A percentile compares a stretch with the other conserved stretches of the same genome.
phyloP scores from a whole-genome alignment of 2,329 filamentous ascomycete genomes.

The Monosporascus sp. region DNA sequence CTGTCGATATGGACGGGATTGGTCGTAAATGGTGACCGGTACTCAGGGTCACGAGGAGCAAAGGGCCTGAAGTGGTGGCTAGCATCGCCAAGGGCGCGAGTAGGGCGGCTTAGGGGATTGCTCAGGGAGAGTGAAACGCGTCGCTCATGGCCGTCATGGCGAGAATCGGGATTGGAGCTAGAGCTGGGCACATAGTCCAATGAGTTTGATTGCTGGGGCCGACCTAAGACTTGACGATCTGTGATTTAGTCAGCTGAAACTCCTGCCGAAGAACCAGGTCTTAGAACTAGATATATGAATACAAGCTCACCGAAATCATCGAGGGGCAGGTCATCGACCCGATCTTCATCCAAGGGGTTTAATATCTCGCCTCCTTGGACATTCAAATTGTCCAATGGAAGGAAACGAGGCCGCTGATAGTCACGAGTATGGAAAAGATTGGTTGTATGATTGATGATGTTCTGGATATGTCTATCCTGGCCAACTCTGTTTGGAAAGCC shows the following conservation, averaged over 20 bases:
- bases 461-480: slow-evolving; percentile 22
- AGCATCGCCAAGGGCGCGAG: slow-evolving; percentile 23
- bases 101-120: slow-evolving; percentile 6
- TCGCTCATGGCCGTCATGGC: slow-evolving; percentile 3
- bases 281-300: not conserved
- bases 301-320: slow-evolving; percentile 24
- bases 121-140: slow-evolving; percentile 16
- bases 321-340: slow-evolving; percentile 8
- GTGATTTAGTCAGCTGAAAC: not conserved
- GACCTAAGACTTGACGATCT: slow-evolving; percentile 23
- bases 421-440: slow-evolving; percentile 12
- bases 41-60: slow-evolving; percentile 7
- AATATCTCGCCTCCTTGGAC: slow-evolving; percentile 1
- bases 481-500: slow-evolving; percentile 9
- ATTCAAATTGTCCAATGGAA: not conserved
- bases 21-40: slow-evolving; percentile 13
- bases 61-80: slow-evolving; percentile 25
- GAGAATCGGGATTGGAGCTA: not conserved
- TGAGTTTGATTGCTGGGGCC: slow-evolving; percentile 1
- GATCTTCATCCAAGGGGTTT: not conserved
- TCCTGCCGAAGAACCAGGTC: not conserved
- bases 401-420: slow-evolving; percentile 7
- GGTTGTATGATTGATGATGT: slow-evolving; percentile 22
- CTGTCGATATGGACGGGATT: slow-evolving; percentile 3
- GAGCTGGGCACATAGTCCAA: not conserved